Percentiles rank a stretch among this genome's conserved stretches.
Evolutionary conservation across 345 rosid species (phyloP).

Genomic region (Melaleuca alternifolia): DNA sequence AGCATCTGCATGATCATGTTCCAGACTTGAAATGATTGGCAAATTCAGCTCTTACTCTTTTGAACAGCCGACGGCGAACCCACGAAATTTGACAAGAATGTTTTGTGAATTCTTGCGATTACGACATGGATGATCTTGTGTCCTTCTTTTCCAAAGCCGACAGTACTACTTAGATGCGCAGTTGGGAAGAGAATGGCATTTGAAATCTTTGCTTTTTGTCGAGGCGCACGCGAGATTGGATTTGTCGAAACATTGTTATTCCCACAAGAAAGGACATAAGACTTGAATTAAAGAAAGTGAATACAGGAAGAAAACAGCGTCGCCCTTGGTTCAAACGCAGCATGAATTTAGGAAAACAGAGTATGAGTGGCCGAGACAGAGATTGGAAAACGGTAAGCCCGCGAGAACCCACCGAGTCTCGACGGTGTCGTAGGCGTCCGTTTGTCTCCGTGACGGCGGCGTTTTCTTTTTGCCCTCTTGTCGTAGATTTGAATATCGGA

Average conservation of each 20-base stretch:
- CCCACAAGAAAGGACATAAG: background rate
- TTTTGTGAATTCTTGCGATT: background rate
- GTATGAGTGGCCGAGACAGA: background rate
- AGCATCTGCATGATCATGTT: background rate
- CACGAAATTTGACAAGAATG: background rate
- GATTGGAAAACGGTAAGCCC: background rate
- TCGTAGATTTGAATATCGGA: background rate
- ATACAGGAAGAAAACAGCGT: background rate
- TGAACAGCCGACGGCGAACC: accelerated
- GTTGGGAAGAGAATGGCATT: background rate
- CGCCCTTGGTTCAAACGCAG: background rate
- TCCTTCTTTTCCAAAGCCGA: background rate
- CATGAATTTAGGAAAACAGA: background rate
- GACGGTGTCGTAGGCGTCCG: background rate
- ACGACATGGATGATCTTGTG: background rate
- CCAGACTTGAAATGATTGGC: no score
- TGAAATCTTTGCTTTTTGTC: no score
- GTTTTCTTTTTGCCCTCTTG: background rate
- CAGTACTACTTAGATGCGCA: background rate
- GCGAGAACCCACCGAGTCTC: background rate
- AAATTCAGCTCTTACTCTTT: background rate
- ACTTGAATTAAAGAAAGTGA: background rate
- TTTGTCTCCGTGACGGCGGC: background rate
- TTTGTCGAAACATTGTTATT: background rate
- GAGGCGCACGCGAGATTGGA: background rate